phyloP scores from a whole-genome alignment of 2,329 filamentous ascomycete genomes.

The Colletotrichum cuscutae region DNA sequence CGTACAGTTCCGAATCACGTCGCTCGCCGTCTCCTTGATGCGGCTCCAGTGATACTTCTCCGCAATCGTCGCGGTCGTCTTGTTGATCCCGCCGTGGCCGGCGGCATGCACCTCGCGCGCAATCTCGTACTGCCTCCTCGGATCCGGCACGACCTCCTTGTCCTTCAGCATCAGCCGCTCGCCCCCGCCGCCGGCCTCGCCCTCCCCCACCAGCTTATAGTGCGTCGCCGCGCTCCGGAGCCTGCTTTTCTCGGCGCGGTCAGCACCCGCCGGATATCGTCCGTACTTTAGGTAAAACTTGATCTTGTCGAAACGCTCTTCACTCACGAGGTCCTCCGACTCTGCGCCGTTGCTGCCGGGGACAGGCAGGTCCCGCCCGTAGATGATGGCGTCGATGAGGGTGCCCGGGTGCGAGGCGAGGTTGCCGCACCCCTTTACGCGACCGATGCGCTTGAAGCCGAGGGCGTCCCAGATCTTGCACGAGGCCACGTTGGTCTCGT shows the following conservation, averaged over 20 bases:
- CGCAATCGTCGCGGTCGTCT: conserved; percentile 93
- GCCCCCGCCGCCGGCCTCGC: conserved; percentile 43
- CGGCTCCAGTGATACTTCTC: conserved; percentile 97
- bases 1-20: conserved; percentile 90
- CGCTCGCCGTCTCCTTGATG: conserved; percentile 96
- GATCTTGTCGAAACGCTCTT: conserved; percentile 99
- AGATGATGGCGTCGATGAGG: conserved; percentile 80
- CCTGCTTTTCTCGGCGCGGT: conserved; percentile 94
- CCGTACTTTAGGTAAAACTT: conserved; percentile 95
- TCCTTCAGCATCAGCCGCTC: conserved; percentile 96
- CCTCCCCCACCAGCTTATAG: conserved; percentile 80
- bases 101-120: conserved; percentile 78
- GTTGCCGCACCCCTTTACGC: conserved; percentile 78
- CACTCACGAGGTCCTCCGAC: conserved; percentile 85
- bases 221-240: conserved; percentile 93
- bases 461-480: conserved; percentile 93
- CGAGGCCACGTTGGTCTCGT: conserved; percentile 91
- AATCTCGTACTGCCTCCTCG: conserved; percentile 89
- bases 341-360: conserved; percentile 46
- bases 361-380: conserved; percentile 70
- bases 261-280: conserved; percentile 92
- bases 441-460: conserved; percentile 91
- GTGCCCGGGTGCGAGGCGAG: conserved; percentile 75
- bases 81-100: conserved; percentile 94
- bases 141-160: conserved; percentile 95